Evolutionary conservation across 768 basidiomycete genomes (phyloP), one percentile per base, ranked within the genome.

Genomic region (Pholiota microspora): DNA sequence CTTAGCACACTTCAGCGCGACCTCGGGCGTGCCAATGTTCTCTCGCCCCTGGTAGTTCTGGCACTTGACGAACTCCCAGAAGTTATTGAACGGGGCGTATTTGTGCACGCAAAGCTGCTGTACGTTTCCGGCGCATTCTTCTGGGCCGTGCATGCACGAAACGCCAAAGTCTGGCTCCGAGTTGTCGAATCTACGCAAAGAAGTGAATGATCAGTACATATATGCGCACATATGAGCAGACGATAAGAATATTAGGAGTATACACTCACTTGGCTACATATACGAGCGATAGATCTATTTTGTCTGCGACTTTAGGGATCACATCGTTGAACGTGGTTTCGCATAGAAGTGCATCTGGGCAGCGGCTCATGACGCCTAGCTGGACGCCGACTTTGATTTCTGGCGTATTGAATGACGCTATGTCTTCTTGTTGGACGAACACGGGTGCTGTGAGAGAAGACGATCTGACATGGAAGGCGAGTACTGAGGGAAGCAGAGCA

Each of bases 51-150:
- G 76, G 60, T 76, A 85, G 67, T 93, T 92, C 63, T 91, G 82
- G 68, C 93, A 94, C 55, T 82, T 84, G 18, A 93, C 75, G 61
- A 92, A 94, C 49, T 81, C 71, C 93, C 92, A 95, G 89, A 90
- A 93, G 18, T 72, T 73, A n/a, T 68, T 59, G 35, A 73, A 69
- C 21, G 77, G 70, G 21, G 79, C 73, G 57, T 90, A 77, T 65
- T 84, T 83, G 51, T 79, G 75, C 27, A 79, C 88, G 68, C 95
- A 98, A 24, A 97, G 77, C 66, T 97, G 86, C 55, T 97, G 89
- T 15, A 93, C 83, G 71, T 96, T 94, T 38, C 91, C 94, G 12
- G 83, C 83, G 63, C 94, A 97, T 69, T 98, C 94, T 49, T 78
- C 69, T 4, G 73, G 72, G 15, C 93, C 94, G 64, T 96, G 94